Evolutionary conservation across 208 protist species (phyloP), one percentile per base, ranked within the genome.

Genomic region (Cochliopodium minus): DNA sequence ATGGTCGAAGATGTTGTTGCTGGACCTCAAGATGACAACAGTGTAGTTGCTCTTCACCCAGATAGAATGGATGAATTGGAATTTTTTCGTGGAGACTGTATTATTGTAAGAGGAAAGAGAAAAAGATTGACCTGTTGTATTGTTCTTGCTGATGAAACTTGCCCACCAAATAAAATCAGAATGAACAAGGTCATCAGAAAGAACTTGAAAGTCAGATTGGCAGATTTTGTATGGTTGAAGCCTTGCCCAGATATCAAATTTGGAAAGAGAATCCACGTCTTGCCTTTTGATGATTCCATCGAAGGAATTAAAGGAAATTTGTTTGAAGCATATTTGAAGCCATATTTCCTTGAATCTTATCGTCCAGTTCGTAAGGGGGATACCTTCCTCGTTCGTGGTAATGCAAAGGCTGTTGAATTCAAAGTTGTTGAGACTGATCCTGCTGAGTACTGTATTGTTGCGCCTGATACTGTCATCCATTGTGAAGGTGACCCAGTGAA

Each of bases 371-470:
- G 91, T 62, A 98, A 99, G 75, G 90, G 90, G 17, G 92, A 98
- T 72, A 76, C 83, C 42, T 99, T 99, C 74, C 71, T 95, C 25
- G 85, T 84, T 42, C 82, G 86, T 47, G 94, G 86, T 50, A 90
- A 84, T 35, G 98, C 98, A 89, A 76, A 91, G 32, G 79, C 90
- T 9, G 91, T 99, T 35, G 96, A 99, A 76, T 99, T 99, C 77
- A 99, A 99, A 76, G 90, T 99, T n/a, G 89, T 98, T 4, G 93
- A 97, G 60, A 88, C 87, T 29, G 95, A 99, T 62, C 95, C 95
- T 15, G 79, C 74, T 1, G 84, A 91, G 29, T 94, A 82, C 66
- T 96, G 92, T 80, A 96, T 98, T 56, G 93, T 99, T 33, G 81
- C 91, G 4, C 90, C 90, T 23, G 89, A 98, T 42, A 99, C 95